A percentile compares a stretch with the other conserved stretches of the same genome.
These are phyloP conservation scores for Neurospora sp. DNA, from an alignment of 495 filamentous ascomycete species.

Conservation along the genomic window DNA sequence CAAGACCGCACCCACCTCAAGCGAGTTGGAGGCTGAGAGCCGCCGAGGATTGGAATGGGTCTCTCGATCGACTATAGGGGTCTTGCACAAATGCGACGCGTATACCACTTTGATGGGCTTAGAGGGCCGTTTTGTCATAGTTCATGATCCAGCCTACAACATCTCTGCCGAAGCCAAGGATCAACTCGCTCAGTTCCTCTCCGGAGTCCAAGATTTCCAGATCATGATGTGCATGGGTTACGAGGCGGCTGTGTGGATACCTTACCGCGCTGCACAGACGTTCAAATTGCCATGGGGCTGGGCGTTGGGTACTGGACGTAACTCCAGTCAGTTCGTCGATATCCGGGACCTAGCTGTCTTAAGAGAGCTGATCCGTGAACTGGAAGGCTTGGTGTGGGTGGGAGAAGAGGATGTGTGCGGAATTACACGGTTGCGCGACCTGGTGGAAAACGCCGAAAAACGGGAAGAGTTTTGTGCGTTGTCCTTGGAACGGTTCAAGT, in stretches of 20 bases:
- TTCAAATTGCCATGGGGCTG: neutral
- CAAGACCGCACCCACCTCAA: neutral
- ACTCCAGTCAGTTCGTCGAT: neutral
- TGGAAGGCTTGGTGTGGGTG: neutral
- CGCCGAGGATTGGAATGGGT: neutral
- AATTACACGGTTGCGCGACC: neutral
- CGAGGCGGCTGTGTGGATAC: neutral
- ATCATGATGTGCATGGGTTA: neutral
- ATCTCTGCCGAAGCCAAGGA: neutral
- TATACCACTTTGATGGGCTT: neutral
- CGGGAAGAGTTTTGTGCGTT: neutral
- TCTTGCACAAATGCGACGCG: neutral
- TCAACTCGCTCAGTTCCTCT: neutral
- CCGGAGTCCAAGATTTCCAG: neutral
- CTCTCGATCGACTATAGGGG: neutral
- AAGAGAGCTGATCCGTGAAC: neutral
- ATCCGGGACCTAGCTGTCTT: neutral
- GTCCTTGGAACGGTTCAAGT: neutral
- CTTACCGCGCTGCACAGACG: neutral
- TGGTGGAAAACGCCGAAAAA: neutral
- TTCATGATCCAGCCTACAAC: neutral
- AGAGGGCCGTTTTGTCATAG: neutral
- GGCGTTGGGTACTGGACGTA: neutral
- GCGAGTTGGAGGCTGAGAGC: neutral
- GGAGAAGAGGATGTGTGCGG: neutral